phyloP scores from a whole-genome alignment of 768 basidiomycete genomes.

The Albatrellus ellisii region DNA sequence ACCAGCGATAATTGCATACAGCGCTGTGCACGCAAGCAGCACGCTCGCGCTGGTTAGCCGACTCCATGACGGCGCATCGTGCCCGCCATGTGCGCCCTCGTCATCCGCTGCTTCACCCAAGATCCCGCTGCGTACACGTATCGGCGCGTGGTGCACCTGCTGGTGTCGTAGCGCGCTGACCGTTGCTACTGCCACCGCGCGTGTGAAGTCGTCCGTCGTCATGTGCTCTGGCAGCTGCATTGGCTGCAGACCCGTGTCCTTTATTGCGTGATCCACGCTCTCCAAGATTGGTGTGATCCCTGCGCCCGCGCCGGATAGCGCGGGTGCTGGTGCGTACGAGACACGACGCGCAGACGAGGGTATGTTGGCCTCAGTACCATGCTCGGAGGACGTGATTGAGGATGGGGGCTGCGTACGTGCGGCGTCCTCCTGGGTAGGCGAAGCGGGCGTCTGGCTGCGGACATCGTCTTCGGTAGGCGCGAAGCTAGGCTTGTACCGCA shows the following conservation, averaged over 20 bases:
- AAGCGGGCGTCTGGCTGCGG: background rate
- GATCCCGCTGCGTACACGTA: slow-evolving; percentile 30
- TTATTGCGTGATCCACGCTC: slow-evolving; percentile 67
- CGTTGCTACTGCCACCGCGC: slow-evolving; percentile 89
- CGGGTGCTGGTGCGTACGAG: slow-evolving; percentile 33
- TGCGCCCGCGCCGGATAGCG: slow-evolving; percentile 18
- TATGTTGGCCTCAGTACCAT: background rate
- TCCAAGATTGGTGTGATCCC: slow-evolving; percentile 56
- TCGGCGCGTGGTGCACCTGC: slow-evolving; percentile 38
- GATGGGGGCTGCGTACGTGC: background rate
- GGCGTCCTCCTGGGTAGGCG: background rate
- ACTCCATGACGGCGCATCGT: slow-evolving; percentile 97
- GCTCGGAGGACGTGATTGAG: background rate
- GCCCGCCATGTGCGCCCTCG: slow-evolving; percentile 58
- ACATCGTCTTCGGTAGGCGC: slow-evolving; percentile 16
- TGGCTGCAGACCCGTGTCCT: slow-evolving; percentile 35
- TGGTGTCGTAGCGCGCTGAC: slow-evolving; percentile 83
- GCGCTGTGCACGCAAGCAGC: slow-evolving; percentile 73
- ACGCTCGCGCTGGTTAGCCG: slow-evolving; percentile 82
- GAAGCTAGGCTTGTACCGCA: slow-evolving; percentile 36
- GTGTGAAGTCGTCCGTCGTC: slow-evolving; percentile 81
- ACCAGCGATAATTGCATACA: slow-evolving; percentile 97
- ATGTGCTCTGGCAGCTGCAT: slow-evolving; percentile 50
- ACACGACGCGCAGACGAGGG: slow-evolving; percentile 24
- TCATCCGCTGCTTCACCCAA: slow-evolving; percentile 28